Evolutionary conservation across 2,329 filamentous ascomycete species (phyloP).

Genomic region (Botryotinia narcissicola): DNA sequence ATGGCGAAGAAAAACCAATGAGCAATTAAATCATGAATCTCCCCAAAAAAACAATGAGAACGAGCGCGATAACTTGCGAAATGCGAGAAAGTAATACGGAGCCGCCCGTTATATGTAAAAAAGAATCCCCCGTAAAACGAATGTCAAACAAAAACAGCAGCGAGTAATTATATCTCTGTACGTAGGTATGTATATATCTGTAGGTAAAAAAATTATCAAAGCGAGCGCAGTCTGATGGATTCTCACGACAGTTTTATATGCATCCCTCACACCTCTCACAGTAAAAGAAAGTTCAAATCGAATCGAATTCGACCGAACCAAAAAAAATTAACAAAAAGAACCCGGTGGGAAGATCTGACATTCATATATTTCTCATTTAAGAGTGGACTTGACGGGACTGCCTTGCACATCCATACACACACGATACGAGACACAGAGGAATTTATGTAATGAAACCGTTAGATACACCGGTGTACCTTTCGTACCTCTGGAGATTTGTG

Average conservation of each 20-base stretch:
- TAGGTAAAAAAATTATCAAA: neutral
- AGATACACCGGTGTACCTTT: neutral
- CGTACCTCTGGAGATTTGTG: neutral
- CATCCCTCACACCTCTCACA: neutral
- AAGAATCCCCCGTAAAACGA: neutral
- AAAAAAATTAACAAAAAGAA: neutral
- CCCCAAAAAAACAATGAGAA: neutral
- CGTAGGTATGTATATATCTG: neutral
- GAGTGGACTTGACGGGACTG: neutral
- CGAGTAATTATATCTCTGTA: neutral
- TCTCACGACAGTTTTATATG: neutral
- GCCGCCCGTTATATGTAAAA: neutral
- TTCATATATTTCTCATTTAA: neutral
- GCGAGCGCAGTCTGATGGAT: neutral
- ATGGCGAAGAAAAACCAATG: neutral
- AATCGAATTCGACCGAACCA: neutral
- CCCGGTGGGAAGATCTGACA: neutral
- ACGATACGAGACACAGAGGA: neutral
- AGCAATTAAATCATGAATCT: neutral
- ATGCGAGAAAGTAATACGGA: neutral
- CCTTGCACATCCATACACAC: neutral
- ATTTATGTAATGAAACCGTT: conserved; percentile 5
- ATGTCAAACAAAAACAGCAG: neutral
- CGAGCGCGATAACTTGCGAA: neutral
- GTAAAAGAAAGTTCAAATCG: too few species aligned